These are phyloP conservation scores for Pseudocercospora crystallina DNA, from an alignment of 2,329 filamentous ascomycete genomes.

Conservation along the genomic window DNA sequence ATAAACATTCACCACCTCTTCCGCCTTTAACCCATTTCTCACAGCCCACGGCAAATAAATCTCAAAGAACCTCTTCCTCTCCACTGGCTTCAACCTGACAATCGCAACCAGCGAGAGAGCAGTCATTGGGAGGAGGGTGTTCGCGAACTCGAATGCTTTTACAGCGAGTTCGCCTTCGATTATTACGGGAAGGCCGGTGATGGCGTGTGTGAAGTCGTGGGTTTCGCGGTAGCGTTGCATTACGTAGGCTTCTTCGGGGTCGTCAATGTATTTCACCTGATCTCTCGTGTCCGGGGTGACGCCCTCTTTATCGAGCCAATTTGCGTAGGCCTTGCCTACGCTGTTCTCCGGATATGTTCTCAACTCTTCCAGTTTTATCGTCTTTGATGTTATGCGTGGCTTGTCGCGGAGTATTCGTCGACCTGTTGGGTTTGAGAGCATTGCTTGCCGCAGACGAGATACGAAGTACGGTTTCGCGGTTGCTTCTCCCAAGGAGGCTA, in stretches of 20 bases:
- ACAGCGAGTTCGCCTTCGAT: slow-evolving; percentile 97
- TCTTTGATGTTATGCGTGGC: slow-evolving; percentile 78
- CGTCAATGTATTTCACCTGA: slow-evolving; percentile 83
- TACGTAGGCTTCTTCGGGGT: slow-evolving; percentile 94
- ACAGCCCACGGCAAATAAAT: slow-evolving; percentile 90
- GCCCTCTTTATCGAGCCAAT: slow-evolving; percentile 91
- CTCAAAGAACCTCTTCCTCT: slow-evolving; percentile 66
- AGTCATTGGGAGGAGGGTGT: slow-evolving; percentile 93
- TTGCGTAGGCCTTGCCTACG: slow-evolving; percentile 78
- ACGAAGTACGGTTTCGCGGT: slow-evolving; percentile 96
- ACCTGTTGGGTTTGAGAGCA: slow-evolving; percentile 81
- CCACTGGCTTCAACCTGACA: slow-evolving; percentile 61
- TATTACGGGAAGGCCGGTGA: slow-evolving; percentile 86
- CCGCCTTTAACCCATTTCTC: slow-evolving; percentile 71
- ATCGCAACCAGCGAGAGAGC: slow-evolving; percentile 77
- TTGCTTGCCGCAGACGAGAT: slow-evolving; percentile 82
- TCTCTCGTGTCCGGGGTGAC: slow-evolving; percentile 88
- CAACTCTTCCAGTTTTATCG: slow-evolving; percentile 67
- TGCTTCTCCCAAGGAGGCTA: slow-evolving; percentile 89
- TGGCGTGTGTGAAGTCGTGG: slow-evolving; percentile 95
- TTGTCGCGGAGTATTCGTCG: slow-evolving; percentile 87
- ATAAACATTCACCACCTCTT: slow-evolving; percentile 91
- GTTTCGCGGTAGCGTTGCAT: slow-evolving; percentile 98
- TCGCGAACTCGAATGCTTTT: slow-evolving; percentile 96
- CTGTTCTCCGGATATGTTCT: slow-evolving; percentile 70